phyloP scores from a whole-genome alignment of 1,284 basidiomycete genomes.

The Pyrrhoderma noxium region DNA sequence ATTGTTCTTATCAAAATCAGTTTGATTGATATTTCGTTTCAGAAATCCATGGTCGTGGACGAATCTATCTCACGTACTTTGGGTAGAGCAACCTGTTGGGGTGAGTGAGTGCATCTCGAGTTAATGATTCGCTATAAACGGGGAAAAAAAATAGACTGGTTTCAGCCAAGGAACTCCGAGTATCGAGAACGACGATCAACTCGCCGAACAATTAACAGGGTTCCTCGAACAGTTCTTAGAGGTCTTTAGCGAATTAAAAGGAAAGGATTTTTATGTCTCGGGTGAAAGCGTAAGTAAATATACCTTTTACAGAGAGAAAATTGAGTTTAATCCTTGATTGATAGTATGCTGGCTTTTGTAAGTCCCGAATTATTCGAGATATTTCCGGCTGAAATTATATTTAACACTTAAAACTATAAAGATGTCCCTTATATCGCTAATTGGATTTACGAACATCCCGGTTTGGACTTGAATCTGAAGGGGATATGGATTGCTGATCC shows the following conservation, averaged over 20 bases:
- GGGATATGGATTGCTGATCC: constrained; percentile 37
- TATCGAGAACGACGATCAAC: constrained; percentile 33
- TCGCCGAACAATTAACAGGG: constrained; percentile 32
- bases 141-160: constrained; percentile 27
- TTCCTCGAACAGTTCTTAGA: constrained; percentile 35
- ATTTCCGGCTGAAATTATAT: not conserved
- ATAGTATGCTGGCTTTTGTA: constrained; percentile 34
- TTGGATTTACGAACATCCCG: constrained; percentile 34
- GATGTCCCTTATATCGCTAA: constrained; percentile 37
- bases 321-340: too few relatives aligned
- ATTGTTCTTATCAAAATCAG: not conserved
- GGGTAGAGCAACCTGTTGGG: constrained; percentile 45
- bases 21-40: not conserved
- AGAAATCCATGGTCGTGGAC: constrained; percentile 36
- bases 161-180: constrained; percentile 31
- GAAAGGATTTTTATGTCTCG: constrained; percentile 31
- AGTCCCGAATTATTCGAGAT: constrained; percentile 14
- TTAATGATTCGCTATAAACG: not conserved
- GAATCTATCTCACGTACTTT: constrained; percentile 38
- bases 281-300: constrained; percentile 32
- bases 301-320: too few relatives aligned
- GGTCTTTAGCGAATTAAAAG: constrained; percentile 33
- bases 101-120: constrained; percentile 27
- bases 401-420: constrained; percentile 8
- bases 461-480: constrained; percentile 28